These are phyloP conservation scores for Cyclotella choctawhatcheeana DNA, from an alignment of 108 stramenopile genomes.

Conservation along the genomic window DNA sequence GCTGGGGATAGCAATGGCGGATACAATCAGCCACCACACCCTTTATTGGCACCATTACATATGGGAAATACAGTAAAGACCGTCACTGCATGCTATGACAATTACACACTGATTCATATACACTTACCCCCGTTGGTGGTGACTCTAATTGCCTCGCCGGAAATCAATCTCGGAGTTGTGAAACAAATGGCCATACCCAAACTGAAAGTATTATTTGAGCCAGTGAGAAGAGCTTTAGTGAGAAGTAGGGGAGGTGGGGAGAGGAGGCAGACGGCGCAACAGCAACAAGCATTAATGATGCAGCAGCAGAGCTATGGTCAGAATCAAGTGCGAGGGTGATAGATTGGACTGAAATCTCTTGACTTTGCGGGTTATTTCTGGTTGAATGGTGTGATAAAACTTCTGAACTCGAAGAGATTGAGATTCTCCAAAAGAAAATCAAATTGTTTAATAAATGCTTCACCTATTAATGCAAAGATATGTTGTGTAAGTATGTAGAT, in stretches of 20 bases:
- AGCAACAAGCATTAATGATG: neutral
- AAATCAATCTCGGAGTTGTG: constrained; percentile 44
- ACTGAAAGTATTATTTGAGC: constrained; percentile 39
- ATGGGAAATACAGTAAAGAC: constrained; percentile 32
- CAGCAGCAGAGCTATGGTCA: neutral
- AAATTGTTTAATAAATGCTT: too few species aligned
- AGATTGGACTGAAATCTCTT: too few species aligned
- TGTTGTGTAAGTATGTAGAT: too few species aligned
- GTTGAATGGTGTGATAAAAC: too few species aligned
- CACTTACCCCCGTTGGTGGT: constrained; percentile 55
- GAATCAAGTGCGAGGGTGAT: too few species aligned
- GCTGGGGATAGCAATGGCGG: neutral
- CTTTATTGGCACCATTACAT: constrained; percentile 34
- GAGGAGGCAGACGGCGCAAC: constrained; percentile 14
- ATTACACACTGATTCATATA: constrained; percentile 48
- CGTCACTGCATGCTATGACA: constrained; percentile 43
- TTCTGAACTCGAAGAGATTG: too few species aligned
- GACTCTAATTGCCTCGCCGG: constrained; percentile 38
- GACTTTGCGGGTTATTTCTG: too few species aligned
- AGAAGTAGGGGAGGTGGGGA: constrained; percentile 26
- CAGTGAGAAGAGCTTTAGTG: constrained; percentile 38
- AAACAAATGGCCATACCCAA: constrained; percentile 25
- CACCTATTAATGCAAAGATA: too few species aligned
- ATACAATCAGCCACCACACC: constrained; percentile 46
- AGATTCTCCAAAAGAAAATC: too few species aligned